phyloP scores from a whole-genome alignment of 306 rosid species.

The Cyamopsis tetragonoloba region DNA sequence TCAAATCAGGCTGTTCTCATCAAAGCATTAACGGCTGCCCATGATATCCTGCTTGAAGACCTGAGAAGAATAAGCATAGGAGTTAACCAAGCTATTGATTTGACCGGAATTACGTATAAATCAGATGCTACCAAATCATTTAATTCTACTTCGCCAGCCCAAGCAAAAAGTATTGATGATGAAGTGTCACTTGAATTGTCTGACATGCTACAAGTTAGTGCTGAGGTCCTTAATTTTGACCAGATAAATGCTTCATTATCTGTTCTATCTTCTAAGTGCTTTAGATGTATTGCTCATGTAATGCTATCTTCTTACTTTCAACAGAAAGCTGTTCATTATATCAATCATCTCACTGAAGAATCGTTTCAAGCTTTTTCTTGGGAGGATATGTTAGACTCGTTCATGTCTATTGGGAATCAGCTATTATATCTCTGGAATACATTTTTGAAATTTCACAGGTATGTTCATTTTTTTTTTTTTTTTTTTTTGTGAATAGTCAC shows the following conservation, averaged over 20 bases:
- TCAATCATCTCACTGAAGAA: conserved; percentile 31
- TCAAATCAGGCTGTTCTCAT: conserved; percentile 41
- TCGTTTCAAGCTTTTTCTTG: conserved; percentile 36
- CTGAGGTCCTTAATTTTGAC: conserved; percentile 52
- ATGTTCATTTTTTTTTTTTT: conserved; percentile 8
- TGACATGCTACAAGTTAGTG: conserved; percentile 46
- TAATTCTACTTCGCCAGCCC: conserved; percentile 36
- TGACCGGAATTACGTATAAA: conserved; percentile 50
- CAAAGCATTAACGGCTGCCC: conserved; percentile 62
- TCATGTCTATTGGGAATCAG: conserved; percentile 64
- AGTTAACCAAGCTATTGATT: conserved; percentile 59
- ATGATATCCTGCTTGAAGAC: conserved; percentile 70
- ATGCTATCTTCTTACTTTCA: conserved; percentile 13
- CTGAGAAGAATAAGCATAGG: conserved; percentile 67
- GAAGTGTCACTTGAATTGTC: conserved; percentile 30
- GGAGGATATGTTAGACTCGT: conserved; percentile 42
- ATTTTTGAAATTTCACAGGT: conserved; percentile 84
- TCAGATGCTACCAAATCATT: conserved; percentile 44
- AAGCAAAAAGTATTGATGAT: conserved; percentile 25
- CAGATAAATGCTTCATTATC: conserved; percentile 21
- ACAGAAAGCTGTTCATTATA: conserved; percentile 38
- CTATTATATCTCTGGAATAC: conserved; percentile 64
- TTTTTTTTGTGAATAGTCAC: conserved; percentile 3
- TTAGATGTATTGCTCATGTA: conserved; percentile 10
- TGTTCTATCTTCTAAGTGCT: conserved; percentile 14